Evolutionary conservation across 306 rosid species (phyloP), one percentile per base, ranked within the genome.

Genomic region (Prunus campanulata): DNA sequence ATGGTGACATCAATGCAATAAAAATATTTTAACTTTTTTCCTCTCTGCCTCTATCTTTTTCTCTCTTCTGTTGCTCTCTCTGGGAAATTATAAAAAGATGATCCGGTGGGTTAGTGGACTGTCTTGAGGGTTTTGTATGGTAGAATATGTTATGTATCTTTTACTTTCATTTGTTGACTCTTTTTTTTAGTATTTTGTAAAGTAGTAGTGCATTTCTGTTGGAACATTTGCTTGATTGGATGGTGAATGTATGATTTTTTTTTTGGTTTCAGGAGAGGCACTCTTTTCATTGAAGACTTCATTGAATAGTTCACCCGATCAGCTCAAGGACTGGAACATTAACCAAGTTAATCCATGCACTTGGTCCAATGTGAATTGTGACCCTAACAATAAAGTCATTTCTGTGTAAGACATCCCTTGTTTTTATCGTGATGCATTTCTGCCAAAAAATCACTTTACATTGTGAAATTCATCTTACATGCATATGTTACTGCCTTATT

Each of bases 321-420:
- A 89, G 83, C 99, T 96, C 81, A 76, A 66, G 71, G 97, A 93
- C 84, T 96, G 99, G 99, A 92, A 88, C 68, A 83, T 59, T 62
- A 86, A 91, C 85, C 96, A 87, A 92, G 99, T 96, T 44, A 91
- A 92, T 72, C 99, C 99, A 44, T 96, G 99, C 85, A 91, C 98
- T 60, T 96, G 99, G 99, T 78, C 97, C 72, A 88, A 81, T 84
- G 91, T 96, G 79, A 77, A 72, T 74, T 96, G 99, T 59, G 89
- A 90, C 72, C 0, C 13, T 39, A 82, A 78, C 63, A 63, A 76
- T 79, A 81, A 69, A 79, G 99, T 96, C 49, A 2, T 47, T 59
- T 82, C 88, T 80, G 91, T 96, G 99, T 96, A 92, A 88, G 96
- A 88, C 72, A 51, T 83, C 77, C 62, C 49, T 76, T 24, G 30